Evolutionary conservation across 352 stramenopile species (phyloP).

Genomic region (Globisporangium heterothallicum): DNA sequence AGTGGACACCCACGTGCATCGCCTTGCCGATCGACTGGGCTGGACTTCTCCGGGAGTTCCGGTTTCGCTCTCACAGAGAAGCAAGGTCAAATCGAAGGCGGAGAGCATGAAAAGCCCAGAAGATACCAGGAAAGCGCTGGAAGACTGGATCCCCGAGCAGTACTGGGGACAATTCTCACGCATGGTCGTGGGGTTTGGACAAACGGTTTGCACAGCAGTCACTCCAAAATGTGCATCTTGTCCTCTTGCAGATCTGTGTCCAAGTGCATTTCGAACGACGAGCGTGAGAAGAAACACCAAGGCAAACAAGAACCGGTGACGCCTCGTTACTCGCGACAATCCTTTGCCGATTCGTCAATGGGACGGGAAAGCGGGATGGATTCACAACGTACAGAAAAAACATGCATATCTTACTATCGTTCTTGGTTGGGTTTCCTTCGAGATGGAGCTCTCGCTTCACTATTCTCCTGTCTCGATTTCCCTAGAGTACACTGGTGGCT

Average conservation of each 20-base stretch:
- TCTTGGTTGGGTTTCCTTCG: too few species aligned
- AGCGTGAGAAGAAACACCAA: constrained; percentile 16
- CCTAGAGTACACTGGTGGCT: too few species aligned
- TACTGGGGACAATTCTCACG: constrained; percentile 60
- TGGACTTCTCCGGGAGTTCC: constrained; percentile 28
- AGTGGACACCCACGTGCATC: constrained; percentile 78
- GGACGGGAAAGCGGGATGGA: too few species aligned
- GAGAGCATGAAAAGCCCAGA: constrained; percentile 20
- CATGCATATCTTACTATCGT: constrained; percentile 3
- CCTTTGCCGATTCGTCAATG: too few species aligned
- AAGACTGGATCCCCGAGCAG: constrained; percentile 56
- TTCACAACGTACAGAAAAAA: too few species aligned
- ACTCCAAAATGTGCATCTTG: constrained; percentile 52
- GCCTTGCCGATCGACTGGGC: constrained; percentile 51
- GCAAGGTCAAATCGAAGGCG: neutral
- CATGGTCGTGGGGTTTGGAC: constrained; percentile 70
- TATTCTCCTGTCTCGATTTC: too few species aligned
- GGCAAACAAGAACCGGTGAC: constrained; percentile 1
- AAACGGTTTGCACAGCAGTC: constrained; percentile 50
- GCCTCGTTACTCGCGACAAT: too few species aligned
- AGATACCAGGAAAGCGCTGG: constrained; percentile 44
- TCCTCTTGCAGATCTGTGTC: constrained; percentile 44
- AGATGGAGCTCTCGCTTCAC: too few species aligned
- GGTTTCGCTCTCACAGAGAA: too few species aligned
- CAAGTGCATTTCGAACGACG: constrained; percentile 26